These are phyloP conservation scores for Forsythia suspensa DNA, from an alignment of 257 asterid species.

Conservation along the genomic window DNA sequence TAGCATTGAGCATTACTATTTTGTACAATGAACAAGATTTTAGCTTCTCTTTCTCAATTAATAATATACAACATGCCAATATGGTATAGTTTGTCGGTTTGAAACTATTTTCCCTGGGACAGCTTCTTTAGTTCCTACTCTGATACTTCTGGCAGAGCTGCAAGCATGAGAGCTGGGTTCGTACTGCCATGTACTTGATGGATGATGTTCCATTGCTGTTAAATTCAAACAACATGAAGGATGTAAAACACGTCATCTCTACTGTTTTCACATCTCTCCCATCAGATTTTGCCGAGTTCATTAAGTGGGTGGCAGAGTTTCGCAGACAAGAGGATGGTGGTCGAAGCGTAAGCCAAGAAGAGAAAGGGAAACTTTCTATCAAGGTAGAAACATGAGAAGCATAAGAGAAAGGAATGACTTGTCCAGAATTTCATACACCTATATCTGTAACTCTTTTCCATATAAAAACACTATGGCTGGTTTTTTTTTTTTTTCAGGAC, in stretches of 20 bases:
- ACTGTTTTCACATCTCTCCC: constrained; percentile 48
- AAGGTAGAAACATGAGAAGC: constrained; percentile 37
- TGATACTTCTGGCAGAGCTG: constrained; percentile 50
- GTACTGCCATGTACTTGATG: constrained; percentile 44
- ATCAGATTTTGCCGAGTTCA: constrained; percentile 47
- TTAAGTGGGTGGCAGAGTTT: constrained; percentile 64
- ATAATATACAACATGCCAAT: too few relatives aligned
- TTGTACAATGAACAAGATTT: too few relatives aligned
- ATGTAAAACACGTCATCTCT: constrained; percentile 38
- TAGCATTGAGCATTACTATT: too few relatives aligned
- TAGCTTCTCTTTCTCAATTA: too few relatives aligned
- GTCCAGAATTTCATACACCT: background rate
- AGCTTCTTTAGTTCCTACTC: constrained; percentile 17
- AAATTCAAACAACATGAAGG: constrained; percentile 42
- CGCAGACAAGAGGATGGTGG: constrained; percentile 46
- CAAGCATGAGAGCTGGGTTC: constrained; percentile 64
- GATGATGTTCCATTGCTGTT: constrained; percentile 57
- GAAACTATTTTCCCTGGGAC: background rate
- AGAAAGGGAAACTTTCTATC: constrained; percentile 44
- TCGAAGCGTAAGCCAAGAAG: constrained; percentile 48
- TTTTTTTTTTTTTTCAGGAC: constrained; percentile 38
- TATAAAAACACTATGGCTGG: background rate
- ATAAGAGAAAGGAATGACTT: background rate
- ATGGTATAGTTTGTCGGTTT: background rate
- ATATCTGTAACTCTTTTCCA: background rate